phyloP scores from a whole-genome alignment of 192 early-diverging fungal species.

The Podila epicladia region DNA sequence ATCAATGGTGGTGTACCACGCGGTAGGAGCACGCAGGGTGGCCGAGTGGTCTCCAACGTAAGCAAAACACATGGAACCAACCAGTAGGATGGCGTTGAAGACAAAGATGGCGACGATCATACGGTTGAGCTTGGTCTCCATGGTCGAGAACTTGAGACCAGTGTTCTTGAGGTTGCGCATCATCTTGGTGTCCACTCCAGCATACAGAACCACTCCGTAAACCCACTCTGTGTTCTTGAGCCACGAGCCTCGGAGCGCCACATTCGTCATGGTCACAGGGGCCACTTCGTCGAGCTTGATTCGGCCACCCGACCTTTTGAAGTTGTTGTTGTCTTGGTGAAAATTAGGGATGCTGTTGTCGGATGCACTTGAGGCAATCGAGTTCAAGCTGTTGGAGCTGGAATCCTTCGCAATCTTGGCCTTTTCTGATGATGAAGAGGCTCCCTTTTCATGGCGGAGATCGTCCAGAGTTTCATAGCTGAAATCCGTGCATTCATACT shows the following conservation, averaged over 20 bases:
- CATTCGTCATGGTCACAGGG: constrained; percentile 88
- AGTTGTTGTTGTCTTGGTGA: background rate
- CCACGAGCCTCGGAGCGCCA: constrained; percentile 90
- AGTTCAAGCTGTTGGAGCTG: constrained; percentile 20
- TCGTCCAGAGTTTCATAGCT: constrained; percentile 21
- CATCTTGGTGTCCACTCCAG: constrained; percentile 96
- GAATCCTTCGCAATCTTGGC: background rate
- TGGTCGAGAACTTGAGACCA: constrained; percentile 74
- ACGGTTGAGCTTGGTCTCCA: constrained; percentile 76
- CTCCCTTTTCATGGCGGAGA: background rate
- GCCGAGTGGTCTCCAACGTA: constrained; percentile 27
- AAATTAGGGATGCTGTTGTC: background rate
- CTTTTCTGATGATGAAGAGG: background rate
- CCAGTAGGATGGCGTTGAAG: constrained; percentile 58
- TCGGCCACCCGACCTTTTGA: constrained; percentile 31
- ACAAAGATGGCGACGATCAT: constrained; percentile 71
- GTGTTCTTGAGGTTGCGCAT: constrained; percentile 87
- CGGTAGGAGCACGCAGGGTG: constrained; percentile 18
- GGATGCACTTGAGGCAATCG: background rate
- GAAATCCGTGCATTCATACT: constrained; percentile 27
- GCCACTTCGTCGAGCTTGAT: constrained; percentile 68
- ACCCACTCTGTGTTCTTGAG: constrained; percentile 95
- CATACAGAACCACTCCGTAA: constrained; percentile 90
- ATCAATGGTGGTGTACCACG: constrained; percentile 34
- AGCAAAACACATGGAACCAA: constrained; percentile 55